phyloP scores from a whole-genome alignment of 805 yeast genomes.

The Kluyveromyces wickerhamii region DNA sequence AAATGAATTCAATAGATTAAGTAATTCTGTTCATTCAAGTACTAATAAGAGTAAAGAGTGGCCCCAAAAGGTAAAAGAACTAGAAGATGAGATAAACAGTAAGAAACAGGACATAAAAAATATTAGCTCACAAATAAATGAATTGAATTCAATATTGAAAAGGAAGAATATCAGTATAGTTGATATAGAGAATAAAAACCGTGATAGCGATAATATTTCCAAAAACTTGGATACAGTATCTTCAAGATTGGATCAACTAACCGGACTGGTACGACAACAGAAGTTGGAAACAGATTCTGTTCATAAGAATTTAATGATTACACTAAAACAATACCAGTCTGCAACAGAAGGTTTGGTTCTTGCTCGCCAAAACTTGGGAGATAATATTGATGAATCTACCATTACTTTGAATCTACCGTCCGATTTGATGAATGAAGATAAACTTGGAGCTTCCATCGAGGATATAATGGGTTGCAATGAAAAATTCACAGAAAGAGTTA shows the following conservation, averaged over 20 bases:
- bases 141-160: slow-evolving; percentile 37
- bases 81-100: slow-evolving; percentile 44
- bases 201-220: slow-evolving; percentile 52
- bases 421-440: slow-evolving; percentile 10
- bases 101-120: slow-evolving; percentile 37
- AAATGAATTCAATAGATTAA: slow-evolving; percentile 61
- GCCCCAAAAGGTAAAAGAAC: slow-evolving; percentile 49
- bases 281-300: slow-evolving; percentile 43
- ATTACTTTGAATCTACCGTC: slow-evolving; percentile 34
- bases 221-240: slow-evolving; percentile 42
- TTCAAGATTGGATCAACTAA: slow-evolving; percentile 39
- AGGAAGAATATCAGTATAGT: slow-evolving; percentile 52
- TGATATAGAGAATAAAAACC: slow-evolving; percentile 55
- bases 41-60: slow-evolving; percentile 58
- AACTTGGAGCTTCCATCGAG: slow-evolving; percentile 10
- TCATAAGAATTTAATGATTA: slow-evolving; percentile 43
- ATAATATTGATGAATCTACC: slow-evolving; percentile 20
- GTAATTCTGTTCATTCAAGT: slow-evolving; percentile 63
- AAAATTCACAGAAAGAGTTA: slow-evolving; percentile 21
- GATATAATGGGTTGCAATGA: slow-evolving; percentile 9
- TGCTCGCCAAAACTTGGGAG: slow-evolving; percentile 16
- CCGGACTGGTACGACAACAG: slow-evolving; percentile 39
- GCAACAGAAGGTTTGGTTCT: slow-evolving; percentile 34
- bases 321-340: slow-evolving; percentile 50
- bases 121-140: slow-evolving; percentile 36